These are phyloP conservation scores for Desmodesmus armatus DNA, from an alignment of 139 green algal genomes.

Conservation along the genomic window DNA sequence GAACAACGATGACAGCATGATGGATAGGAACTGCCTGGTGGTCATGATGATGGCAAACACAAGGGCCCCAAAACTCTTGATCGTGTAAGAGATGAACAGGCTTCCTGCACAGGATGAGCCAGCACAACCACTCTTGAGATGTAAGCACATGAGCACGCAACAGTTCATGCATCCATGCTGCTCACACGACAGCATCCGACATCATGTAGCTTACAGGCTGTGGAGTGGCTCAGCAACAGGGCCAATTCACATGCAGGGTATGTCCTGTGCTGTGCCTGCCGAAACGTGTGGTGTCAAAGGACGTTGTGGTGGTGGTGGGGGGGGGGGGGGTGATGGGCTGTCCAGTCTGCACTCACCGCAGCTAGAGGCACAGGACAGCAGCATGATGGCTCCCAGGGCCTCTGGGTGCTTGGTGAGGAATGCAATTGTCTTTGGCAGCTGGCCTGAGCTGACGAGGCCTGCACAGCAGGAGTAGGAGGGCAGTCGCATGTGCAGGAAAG, in stretches of 20 bases:
- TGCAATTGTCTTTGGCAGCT: slow-evolving; percentile 71
- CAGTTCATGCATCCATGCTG: no score
- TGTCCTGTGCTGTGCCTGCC: no score
- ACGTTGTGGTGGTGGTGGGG: not conserved
- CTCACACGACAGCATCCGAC: no score
- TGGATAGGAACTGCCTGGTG: slow-evolving; percentile 91
- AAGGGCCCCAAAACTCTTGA: slow-evolving; percentile 92
- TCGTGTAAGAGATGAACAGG: slow-evolving; percentile 90
- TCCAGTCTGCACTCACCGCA: slow-evolving; percentile 45
- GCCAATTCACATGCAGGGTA: no score
- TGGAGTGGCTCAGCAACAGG: not conserved
- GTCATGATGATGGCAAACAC: slow-evolving; percentile 97
- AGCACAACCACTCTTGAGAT: not conserved
- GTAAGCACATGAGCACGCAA: no score
- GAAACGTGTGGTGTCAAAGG: no score
- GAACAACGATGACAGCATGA: slow-evolving; percentile 86
- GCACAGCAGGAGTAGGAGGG: not conserved
- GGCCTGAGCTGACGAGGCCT: slow-evolving; percentile 66
- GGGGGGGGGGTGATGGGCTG: not conserved
- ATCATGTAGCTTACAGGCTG: no score
- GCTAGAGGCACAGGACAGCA: slow-evolving; percentile 74
- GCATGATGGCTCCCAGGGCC: slow-evolving; percentile 67
- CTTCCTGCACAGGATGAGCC: slow-evolving; percentile 12
- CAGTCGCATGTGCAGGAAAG: not conserved
- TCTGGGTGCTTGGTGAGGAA: slow-evolving; percentile 80